phyloP scores from a whole-genome alignment of 352 stramenopile species.

The Phytophthora capsici region DNA sequence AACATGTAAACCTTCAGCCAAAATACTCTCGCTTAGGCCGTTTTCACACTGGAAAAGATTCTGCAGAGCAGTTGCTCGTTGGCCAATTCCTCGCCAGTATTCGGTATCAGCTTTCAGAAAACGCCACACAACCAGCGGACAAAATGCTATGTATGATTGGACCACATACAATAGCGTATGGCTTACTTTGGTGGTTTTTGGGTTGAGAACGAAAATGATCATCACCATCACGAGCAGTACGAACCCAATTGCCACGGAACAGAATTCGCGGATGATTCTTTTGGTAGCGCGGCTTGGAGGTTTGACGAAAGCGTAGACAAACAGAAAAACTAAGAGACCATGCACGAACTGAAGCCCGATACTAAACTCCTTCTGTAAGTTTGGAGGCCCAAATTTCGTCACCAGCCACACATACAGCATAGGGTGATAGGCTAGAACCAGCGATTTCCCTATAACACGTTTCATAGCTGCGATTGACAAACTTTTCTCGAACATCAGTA shows the following conservation, averaged over 20 bases:
- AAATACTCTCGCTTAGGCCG: conserved; percentile 40
- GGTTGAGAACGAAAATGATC: conserved; percentile 29
- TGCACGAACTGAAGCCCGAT: conserved; percentile 23
- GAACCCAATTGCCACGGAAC: conserved; percentile 25
- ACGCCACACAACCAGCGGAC: conserved; percentile 49
- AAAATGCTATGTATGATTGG: conserved; percentile 31
- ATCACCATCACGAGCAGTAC: conserved; percentile 22
- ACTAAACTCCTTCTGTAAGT: conserved; percentile 17
- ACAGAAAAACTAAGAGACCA: conserved; percentile 24
- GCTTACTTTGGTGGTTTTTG: conserved; percentile 14
- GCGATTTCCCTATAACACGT: conserved; percentile 27
- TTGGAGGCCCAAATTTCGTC: conserved; percentile 10
- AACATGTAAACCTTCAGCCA: conserved; percentile 47
- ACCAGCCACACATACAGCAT: conserved; percentile 31
- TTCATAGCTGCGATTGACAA: conserved; percentile 44
- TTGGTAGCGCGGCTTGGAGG: conserved; percentile 41
- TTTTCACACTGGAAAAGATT: conserved; percentile 39
- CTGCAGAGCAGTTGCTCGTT: conserved; percentile 38
- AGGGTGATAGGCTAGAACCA: conserved; percentile 38
- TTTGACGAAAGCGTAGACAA: conserved; percentile 43
- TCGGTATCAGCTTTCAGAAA: conserved; percentile 53
- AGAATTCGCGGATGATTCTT: conserved; percentile 42
- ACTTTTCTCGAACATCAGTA: conserved; percentile 59
- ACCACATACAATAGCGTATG: conserved; percentile 22
- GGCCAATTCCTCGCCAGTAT: conserved; percentile 53